Evolutionary conservation across 208 protist species (phyloP), one percentile per base, ranked within the genome.

Genomic region (Leishmania lainsoni): DNA sequence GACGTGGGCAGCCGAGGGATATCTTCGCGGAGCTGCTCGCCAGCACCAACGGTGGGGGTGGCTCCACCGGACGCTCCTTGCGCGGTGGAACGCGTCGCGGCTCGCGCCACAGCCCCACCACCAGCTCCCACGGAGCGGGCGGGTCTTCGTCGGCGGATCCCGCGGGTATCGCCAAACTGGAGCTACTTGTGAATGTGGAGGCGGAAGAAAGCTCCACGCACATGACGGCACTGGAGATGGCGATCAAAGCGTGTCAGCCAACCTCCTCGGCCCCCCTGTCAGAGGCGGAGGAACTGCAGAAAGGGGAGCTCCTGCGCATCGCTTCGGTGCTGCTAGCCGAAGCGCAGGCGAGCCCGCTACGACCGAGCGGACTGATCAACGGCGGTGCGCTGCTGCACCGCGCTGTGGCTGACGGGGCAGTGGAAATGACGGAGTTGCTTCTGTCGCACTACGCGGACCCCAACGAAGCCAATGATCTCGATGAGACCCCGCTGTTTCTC

Each of bases 181-280:
- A 81, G 14, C 42, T 79, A 61, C 35, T 77, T 1, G 84, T 91
- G 26, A 89, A 97, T 61, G 84, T 94, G 12, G 93, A 97, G 71
- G 85, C 91, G 17, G 88, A 91, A 69, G 92, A 96, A 29, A 16
- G 63, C 49, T 58, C 83, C 4, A 75, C 63, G 17, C 78, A 85
- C 54, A 68, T 65, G 52, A 95, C 94, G 22, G 83, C 94, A 69
- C 81, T 97, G 2, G 90, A 96, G 84, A 86, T 95, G 85, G 92
- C 93, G 5, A 86, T 95, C 29, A 89, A 80, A 61, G 56, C 80
- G 26, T 81, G 78, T 6, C 73, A 59, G 45, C 70, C 86, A 73
- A 12, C 26, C 8, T 63, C 54, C 29, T 56, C 58, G 29, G 66
- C 58, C 22, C 4, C 54, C 17, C 39, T 42, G 12, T 32, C n/a